These are phyloP conservation scores for Flaveria brownii DNA, from an alignment of 129 eudicot genomes.

Conservation along the genomic window DNA sequence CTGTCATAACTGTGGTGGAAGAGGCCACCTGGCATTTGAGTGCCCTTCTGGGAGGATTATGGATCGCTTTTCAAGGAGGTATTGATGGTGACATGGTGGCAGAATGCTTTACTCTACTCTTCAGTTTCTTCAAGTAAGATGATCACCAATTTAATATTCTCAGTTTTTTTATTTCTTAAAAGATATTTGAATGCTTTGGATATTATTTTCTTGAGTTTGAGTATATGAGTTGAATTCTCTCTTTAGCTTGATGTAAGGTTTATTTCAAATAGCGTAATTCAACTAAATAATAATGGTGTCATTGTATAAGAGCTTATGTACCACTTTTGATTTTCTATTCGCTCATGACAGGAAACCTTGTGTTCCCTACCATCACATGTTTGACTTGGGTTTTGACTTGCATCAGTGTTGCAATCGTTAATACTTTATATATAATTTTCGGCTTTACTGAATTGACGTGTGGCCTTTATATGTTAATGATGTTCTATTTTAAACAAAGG, in stretches of 20 bases:
- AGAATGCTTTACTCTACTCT: neutral
- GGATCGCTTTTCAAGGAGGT: conserved; percentile 87
- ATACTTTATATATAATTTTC: too few relatives aligned
- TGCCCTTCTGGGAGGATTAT: conserved; percentile 85
- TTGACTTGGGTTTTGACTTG: neutral
- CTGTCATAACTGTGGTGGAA: conserved; percentile 95
- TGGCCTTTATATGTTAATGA: too few relatives aligned
- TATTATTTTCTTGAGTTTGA: neutral
- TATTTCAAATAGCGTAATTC: neutral
- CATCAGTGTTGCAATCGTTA: too few relatives aligned
- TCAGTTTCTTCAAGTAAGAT: conserved; percentile 5
- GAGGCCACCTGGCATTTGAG: conserved; percentile 88
- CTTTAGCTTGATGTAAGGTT: neutral
- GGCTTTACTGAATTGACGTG: too few relatives aligned
- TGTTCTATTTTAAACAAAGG: too few relatives aligned
- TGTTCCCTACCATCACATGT: neutral
- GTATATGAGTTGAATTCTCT: neutral
- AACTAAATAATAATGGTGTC: neutral
- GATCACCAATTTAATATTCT: neutral
- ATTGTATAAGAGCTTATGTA: neutral
- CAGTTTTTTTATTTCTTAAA: neutral
- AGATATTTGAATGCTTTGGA: neutral
- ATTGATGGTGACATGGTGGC: conserved; percentile 35
- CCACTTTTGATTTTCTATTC: neutral
- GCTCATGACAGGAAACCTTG: neutral